These are phyloP conservation scores for Paratrimastix pyriformis DNA, from an alignment of 78 protist genomes.

Conservation along the genomic window DNA sequence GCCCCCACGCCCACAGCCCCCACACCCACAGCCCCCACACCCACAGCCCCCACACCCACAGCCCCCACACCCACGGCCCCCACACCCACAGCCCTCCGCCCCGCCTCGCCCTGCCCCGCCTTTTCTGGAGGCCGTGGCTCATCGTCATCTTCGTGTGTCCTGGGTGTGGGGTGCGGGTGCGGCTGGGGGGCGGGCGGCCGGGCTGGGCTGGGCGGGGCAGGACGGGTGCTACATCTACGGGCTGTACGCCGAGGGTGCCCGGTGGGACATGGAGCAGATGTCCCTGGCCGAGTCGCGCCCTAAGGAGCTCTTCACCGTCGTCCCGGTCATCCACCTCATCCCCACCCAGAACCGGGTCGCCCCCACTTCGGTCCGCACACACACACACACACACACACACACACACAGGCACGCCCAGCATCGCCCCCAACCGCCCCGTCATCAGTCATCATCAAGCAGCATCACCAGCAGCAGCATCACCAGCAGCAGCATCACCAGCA, in stretches of 20 bases:
- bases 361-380: slow-evolving; percentile 7
- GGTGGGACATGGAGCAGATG: slow-evolving; percentile 10
- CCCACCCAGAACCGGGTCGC: slow-evolving; percentile 32
- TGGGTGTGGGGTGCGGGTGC: not conserved
- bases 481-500: too few relatives aligned
- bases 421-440: not conserved
- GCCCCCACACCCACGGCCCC: slow-evolving; percentile 22
- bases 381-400: not conserved
- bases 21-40: slow-evolving; percentile 56
- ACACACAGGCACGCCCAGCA: not conserved
- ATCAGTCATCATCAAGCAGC: too few relatives aligned
- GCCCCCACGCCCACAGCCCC: too few relatives aligned
- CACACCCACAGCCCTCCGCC: too few relatives aligned
- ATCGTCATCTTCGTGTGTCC: not conserved
- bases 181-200: not conserved
- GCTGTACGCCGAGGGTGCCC: slow-evolving; percentile 48
- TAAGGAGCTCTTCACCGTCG: slow-evolving; percentile 59
- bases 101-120: too few relatives aligned
- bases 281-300: slow-evolving; percentile 58
- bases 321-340: slow-evolving; percentile 58
- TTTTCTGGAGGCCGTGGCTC: too few relatives aligned
- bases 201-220: too few relatives aligned
- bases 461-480: too few relatives aligned
- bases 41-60: slow-evolving; percentile 58
- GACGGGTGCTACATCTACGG: slow-evolving; percentile 46